Evolutionary conservation across 2,329 filamentous ascomycete genomes (phyloP), one percentile per base, ranked within the genome.

Genomic region (Neonectria faginata): DNA sequence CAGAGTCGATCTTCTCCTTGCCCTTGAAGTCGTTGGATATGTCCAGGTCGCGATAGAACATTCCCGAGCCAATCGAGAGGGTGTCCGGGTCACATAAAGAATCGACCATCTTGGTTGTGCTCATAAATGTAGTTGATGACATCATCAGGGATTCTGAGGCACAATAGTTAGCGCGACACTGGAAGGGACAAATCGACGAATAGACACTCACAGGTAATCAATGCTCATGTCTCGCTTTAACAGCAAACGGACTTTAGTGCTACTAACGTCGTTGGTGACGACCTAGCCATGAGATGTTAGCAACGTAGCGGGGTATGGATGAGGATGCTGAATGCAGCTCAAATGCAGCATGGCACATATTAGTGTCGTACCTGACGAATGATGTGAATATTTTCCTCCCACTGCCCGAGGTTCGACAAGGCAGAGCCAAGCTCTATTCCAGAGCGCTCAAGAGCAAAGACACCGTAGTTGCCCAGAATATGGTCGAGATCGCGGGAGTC

Each of bases 361-460:
- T 8, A 12, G 36, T 22, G 58, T 65, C 64, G 57, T 66, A 77
- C 77, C 72, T 79, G 77, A 61, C 92, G 91, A 67, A 97, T 95
- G 58, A 97, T 91, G 75, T 93, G 90, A 66, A 97, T 89, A 71
- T 97, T 96, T 72, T 94, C 88, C 74, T 93, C 90, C 88, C 91
- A 97, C 65, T 89, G 87, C 76, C 93, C 90, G 51, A 97, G 83
- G 48, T 88, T 91, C n/a, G 91, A 89, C 50, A 97, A 84, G 2
- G 94, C 94, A 75, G 97, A 92, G 67, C 97, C 92, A 54, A 97
- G 91, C 74, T 97, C 93, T 22, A 93, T 97, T 47, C 94, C 94
- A 44, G 89, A 90, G 65, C 95, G 89, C 83, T 97, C 92, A n/a
- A 97, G 86, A 64, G 95, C 92, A 77, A 97, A 94, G 31, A 91